Conservation (phyloP, 176 grass and related monocot genomes). For the Musa schizocarpa region DNA sequence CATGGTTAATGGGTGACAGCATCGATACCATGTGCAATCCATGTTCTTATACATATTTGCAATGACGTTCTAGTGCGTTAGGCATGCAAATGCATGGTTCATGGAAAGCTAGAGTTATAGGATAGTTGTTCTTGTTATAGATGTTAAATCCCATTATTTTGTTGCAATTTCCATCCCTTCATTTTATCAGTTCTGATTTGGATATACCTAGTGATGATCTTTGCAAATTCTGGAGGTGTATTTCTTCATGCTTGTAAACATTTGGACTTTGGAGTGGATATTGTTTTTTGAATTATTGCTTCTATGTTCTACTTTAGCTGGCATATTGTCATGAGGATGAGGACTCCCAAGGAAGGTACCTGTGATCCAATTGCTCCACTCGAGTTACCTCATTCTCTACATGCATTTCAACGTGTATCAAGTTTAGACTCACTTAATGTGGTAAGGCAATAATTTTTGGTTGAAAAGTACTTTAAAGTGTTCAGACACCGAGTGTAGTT, state of each 20-base stretch:
- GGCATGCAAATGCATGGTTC: too few species aligned
- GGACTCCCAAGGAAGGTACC: constrained; percentile 48
- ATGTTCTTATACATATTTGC: too few species aligned
- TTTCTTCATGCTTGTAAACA: background rate
- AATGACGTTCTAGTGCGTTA: too few species aligned
- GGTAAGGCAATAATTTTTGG: constrained; percentile 27
- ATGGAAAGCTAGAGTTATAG: too few species aligned
- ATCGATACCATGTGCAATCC: too few species aligned
- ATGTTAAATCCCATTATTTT: too few species aligned
- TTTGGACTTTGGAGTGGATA: background rate
- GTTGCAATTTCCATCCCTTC: too few species aligned
- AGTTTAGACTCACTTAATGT: constrained; percentile 52
- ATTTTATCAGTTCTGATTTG: too few species aligned
- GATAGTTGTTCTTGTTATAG: too few species aligned
- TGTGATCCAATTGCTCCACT: constrained; percentile 85
- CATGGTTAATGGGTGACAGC: too few species aligned
- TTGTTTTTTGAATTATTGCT: background rate
- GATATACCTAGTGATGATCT: too few species aligned
- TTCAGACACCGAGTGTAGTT: too few species aligned
- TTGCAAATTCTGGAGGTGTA: background rate
- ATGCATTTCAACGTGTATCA: constrained; percentile 76
- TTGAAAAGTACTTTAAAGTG: background rate
- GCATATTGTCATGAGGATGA: constrained; percentile 93
- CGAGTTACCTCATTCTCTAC: constrained; percentile 78
- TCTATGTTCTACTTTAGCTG: constrained; percentile 44